These are phyloP conservation scores for Trichoderma sp. DNA, from an alignment of 2,329 filamentous ascomycete species.

Conservation along the genomic window DNA sequence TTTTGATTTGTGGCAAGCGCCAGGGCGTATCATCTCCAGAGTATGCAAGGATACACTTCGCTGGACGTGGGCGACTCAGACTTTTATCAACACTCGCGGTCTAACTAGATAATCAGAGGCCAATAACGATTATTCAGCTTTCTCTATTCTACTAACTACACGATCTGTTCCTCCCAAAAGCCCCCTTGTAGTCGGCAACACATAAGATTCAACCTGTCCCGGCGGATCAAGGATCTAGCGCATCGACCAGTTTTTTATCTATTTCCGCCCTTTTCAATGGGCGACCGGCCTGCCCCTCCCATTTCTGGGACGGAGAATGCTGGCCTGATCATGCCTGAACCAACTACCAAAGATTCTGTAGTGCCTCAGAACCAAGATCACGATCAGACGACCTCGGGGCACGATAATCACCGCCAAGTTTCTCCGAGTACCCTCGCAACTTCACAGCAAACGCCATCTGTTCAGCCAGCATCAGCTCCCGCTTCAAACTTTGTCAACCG, in stretches of 20 bases:
- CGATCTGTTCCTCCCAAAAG: neutral
- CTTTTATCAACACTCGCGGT: slow-evolving; percentile 1
- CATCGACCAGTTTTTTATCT: neutral
- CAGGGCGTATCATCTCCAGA: slow-evolving; percentile 1
- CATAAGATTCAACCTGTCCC: neutral
- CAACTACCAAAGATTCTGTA: neutral
- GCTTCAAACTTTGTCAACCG: slow-evolving; percentile 34
- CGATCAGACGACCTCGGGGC: neutral
- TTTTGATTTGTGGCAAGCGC: slow-evolving; percentile 7
- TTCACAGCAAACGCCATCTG: slow-evolving; percentile 45
- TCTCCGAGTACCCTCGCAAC: neutral
- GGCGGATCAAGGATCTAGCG: slow-evolving; percentile 1
- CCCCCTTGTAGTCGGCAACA: slow-evolving; percentile 14
- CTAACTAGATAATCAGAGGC: slow-evolving; percentile 14
- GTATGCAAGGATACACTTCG: slow-evolving; percentile 16
- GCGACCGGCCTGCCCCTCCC: slow-evolving; percentile 39
- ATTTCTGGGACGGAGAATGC: slow-evolving; percentile 31
- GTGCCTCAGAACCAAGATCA: slow-evolving; percentile 11
- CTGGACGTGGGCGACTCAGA: slow-evolving; percentile 11
- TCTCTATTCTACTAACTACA: neutral
- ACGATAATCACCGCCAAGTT: neutral
- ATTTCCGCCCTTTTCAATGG: slow-evolving; percentile 38
- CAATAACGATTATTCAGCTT: slow-evolving; percentile 12
- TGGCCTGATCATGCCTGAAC: slow-evolving; percentile 31
- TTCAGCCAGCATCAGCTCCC: slow-evolving; percentile 49